Base-by-base conservation (phyloP, 371 early-diverging fungal genomes). In the Coemansia sp. region DNA sequence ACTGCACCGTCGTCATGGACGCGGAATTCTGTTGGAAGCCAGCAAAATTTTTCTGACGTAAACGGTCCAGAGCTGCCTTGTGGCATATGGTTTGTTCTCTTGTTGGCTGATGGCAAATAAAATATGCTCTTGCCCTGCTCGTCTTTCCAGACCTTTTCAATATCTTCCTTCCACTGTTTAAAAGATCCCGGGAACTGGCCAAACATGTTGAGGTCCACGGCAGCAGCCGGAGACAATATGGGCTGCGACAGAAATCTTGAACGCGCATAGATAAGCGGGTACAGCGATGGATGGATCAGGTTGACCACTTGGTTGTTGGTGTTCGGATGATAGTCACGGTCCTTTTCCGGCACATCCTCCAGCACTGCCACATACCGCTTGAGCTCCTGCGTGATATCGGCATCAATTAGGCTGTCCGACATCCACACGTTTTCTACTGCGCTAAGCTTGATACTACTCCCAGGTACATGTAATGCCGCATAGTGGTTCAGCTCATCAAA, bases 201-300 rank as follows among this genome's bases (percentile, higher is more conserved):
- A 69, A 74, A 74, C 5, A 61, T 42, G 37, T 59, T 37, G 7
- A 68, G 57, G 10, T 63, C 11, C n/a, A 73, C 51, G 0, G 71
- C 67, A 18, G 66, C 71, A 3, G 34, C 61, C 0, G 78, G 69
- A 3, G 67, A 70, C 37, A 34, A 26, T 8, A 75, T 73, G 0
- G 71, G 67, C 59, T 59, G 26, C 0, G 50, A n/a, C 10, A 67
- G 52, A 37, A 70, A 48, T 18, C 59, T 58, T 6, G 70, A 54
- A 4, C 26, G 11, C 10, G 45, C 31, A 58, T 78, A 71, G 18
- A 78, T 61, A 10, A 85, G 72, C 37, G 81, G 78, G 66, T 64
- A 87, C 8, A 85, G 66, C 24, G 88, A 87, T 10, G 88, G 88
- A 55, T 88, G 86, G 3, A 88, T 22, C 22, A 22, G 22, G 22